These are phyloP conservation scores for Auriscalpium orientale DNA, from an alignment of 768 basidiomycete species.

Conservation along the genomic window DNA sequence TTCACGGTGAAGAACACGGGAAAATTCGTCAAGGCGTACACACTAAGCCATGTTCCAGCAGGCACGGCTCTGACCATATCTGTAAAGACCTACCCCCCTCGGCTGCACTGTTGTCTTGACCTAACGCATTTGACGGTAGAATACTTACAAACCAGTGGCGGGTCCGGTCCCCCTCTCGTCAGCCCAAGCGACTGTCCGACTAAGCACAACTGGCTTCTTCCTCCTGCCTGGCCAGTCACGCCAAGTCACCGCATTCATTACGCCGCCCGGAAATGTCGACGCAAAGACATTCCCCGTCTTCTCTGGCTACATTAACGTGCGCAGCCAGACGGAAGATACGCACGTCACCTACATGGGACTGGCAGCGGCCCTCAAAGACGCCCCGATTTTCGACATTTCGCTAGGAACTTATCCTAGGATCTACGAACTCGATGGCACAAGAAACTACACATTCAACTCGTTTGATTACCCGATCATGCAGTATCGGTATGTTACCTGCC, in stretches of 20 bases:
- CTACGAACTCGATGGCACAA: no score
- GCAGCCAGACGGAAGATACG: slow-evolving; percentile 27
- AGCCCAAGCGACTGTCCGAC: slow-evolving; percentile 36
- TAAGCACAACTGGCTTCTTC: slow-evolving; percentile 38
- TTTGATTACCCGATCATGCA: slow-evolving; percentile 28
- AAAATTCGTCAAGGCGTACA: slow-evolving; percentile 33
- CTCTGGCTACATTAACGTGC: slow-evolving; percentile 46
- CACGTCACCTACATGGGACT: slow-evolving; percentile 43
- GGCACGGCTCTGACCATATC: slow-evolving; percentile 43
- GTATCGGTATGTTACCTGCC: no score
- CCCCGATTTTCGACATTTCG: slow-evolving; percentile 45
- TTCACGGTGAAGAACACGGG: slow-evolving; percentile 50
- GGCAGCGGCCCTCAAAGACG: slow-evolving; percentile 35
- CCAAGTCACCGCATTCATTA: slow-evolving; percentile 37
- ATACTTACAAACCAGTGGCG: slow-evolving; percentile 31
- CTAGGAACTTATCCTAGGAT: slow-evolving; percentile 39
- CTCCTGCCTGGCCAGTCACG: slow-evolving; percentile 36
- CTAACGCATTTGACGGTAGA: slow-evolving; percentile 19
- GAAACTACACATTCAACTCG: slow-evolving; percentile 29
- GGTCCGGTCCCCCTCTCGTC: slow-evolving; percentile 46
- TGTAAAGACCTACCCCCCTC: slow-evolving; percentile 22
- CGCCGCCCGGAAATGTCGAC: slow-evolving; percentile 36
- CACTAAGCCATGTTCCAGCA: slow-evolving; percentile 45
- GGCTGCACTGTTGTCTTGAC: neutral
- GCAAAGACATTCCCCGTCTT: slow-evolving; percentile 44